Evolutionary conservation across 2,329 filamentous ascomycete genomes (phyloP).

Genomic region (Calonectria pseudoturangicola): DNA sequence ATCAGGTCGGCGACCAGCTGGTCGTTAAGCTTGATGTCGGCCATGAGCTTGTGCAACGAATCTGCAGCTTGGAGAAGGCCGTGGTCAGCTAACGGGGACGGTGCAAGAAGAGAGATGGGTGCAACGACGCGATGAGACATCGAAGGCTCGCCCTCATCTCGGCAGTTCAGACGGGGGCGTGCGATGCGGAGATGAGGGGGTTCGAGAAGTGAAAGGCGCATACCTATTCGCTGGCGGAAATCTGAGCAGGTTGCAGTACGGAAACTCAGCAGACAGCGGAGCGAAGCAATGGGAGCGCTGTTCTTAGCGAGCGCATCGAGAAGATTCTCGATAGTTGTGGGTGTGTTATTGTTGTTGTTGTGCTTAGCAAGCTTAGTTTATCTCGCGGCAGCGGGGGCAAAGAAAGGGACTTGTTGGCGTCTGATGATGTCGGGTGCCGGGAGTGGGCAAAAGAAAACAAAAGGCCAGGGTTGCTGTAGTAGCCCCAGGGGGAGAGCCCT

Average conservation of each 20-base stretch:
- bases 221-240: constrained; percentile 47
- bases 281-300: constrained; percentile 42
- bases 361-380: constrained; percentile 39
- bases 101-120: constrained; percentile 32
- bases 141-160: constrained; percentile 36
- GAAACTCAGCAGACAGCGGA: constrained; percentile 36
- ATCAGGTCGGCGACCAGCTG: constrained; percentile 74
- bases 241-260: constrained; percentile 43
- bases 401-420: constrained; percentile 32
- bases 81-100: constrained; percentile 40
- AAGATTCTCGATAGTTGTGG: constrained; percentile 36
- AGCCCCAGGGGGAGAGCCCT: constrained; percentile 45
- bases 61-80: constrained; percentile 37
- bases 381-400: constrained; percentile 38
- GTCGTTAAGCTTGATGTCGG: constrained; percentile 74
- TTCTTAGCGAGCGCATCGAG: constrained; percentile 50
- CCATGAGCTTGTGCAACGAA: constrained; percentile 62
- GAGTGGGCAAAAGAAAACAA: constrained; percentile 44
- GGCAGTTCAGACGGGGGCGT: constrained; percentile 37
- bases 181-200: constrained; percentile 41
- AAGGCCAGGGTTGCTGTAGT: constrained; percentile 47
- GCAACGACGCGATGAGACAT: constrained; percentile 46
- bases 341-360: constrained; percentile 41
- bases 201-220: constrained; percentile 29
- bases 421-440: constrained; percentile 47